Evolutionary conservation across 306 rosid species (phyloP), one percentile per base, ranked within the genome.

Genomic region (Trichosanthes cucumerina): DNA sequence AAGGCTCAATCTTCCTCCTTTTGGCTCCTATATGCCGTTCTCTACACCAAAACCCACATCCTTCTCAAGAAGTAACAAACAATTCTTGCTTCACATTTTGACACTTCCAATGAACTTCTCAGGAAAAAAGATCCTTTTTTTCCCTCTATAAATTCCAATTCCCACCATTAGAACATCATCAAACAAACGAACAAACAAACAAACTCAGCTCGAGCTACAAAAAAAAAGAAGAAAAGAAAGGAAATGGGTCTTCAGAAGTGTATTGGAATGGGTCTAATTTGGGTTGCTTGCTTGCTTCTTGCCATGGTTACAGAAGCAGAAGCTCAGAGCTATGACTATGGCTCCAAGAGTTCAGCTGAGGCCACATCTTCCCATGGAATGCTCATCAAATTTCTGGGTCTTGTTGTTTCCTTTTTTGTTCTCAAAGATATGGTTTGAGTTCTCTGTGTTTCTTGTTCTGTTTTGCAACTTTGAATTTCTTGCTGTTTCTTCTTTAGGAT

Each of bases 311-410:
- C 77, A 26, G 26, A 28, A 73, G 60, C 77, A 13, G 59, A 73
- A 73, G 77, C 77, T 73, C 77, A 73, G 77, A 41, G 53, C 75
- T 73, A 73, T 28, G 56, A 15, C 72, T 44, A 70, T 24, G 59
- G 60, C 21, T 73, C 77, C 14, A 28, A 14, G 0, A 31, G n/a
- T 47, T 18, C 59, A 49, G 21, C 59, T 15, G 36, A 49, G 15
- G 12, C 44, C 59, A 15, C 57, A 73, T 28, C 26, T 73, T 73
- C 54, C 59, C 77, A 47, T 12, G 6, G 60, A 15, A 49, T 73
- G 44, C 44, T 49, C 24, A 1, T 73, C 59, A 73, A 73, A 43
- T 47, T 49, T 26, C 24, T 73, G 16, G 77, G 41, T 73, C 26
- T 46, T 47, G 3, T 47, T 46, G 77, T 73, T 73, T 73, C 77